These are phyloP conservation scores for Paraleonurus japonicus DNA, from an alignment of 257 asterid genomes.

Conservation along the genomic window DNA sequence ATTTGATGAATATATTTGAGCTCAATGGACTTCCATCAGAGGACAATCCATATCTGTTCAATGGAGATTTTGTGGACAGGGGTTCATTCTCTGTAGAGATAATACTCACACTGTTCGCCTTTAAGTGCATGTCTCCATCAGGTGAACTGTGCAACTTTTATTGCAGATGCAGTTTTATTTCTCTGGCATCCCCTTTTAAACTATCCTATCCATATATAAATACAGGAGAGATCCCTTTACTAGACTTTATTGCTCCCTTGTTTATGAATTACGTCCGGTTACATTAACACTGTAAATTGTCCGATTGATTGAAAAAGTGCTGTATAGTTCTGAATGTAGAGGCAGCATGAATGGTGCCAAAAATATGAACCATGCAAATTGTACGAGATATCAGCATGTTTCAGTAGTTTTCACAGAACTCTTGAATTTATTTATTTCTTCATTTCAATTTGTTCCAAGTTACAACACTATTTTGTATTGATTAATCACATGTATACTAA, in stretches of 20 bases:
- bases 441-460: neutral
- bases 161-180: conserved; percentile 11
- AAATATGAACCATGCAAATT: neutral
- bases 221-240: neutral
- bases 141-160: conserved; percentile 43
- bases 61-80: conserved; percentile 98
- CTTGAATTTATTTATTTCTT: neutral
- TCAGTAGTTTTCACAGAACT: conserved; percentile 1
- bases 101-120: conserved; percentile 89
- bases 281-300: conserved; percentile 5
- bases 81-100: conserved; percentile 96
- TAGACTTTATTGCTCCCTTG: neutral
- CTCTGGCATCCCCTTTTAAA: neutral
- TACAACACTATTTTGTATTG: conserved; percentile 15
- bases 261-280: conserved; percentile 4
- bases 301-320: conserved; percentile 4
- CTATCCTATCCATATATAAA: neutral
- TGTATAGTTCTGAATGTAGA: conserved; percentile 12
- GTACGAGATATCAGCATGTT: neutral
- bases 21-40: conserved; percentile 98
- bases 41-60: conserved; percentile 95
- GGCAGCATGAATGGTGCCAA: conserved; percentile 8
- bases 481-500: conserved; percentile 13
- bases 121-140: conserved; percentile 98
- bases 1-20: conserved; percentile 89